Percentiles rank a stretch among this genome's conserved stretches.
phyloP scores from a whole-genome alignment of 305 asterid genomes.

The Caryopteris hybrid region DNA sequence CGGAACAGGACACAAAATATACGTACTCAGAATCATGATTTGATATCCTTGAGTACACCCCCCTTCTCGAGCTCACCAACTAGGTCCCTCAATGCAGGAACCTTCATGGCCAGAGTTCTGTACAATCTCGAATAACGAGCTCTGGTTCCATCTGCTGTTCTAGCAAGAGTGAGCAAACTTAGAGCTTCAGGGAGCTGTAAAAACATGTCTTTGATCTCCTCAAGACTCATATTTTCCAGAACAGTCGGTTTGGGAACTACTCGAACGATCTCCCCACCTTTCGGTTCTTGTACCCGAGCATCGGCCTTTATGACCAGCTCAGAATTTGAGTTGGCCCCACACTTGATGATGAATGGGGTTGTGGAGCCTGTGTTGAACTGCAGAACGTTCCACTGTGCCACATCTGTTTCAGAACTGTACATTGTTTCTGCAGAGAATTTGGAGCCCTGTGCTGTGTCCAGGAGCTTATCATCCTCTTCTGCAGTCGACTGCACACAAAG shows the following conservation, averaged over 20 bases:
- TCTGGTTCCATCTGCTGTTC: slow-evolving; percentile 94
- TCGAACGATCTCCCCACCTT: slow-evolving; percentile 88
- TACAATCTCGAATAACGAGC: slow-evolving; percentile 93
- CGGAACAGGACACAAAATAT: background rate
- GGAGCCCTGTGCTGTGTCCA: slow-evolving; percentile 34
- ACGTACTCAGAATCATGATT: slow-evolving; percentile 43
- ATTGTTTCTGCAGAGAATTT: slow-evolving; percentile 31
- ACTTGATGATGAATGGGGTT: slow-evolving; percentile 83
- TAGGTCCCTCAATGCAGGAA: slow-evolving; percentile 93
- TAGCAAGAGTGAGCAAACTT: slow-evolving; percentile 80
- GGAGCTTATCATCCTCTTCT: slow-evolving; percentile 74
- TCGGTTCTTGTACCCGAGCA: slow-evolving; percentile 87
- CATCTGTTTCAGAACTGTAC: slow-evolving; percentile 58
- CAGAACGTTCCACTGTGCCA: slow-evolving; percentile 89
- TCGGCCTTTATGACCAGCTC: slow-evolving; percentile 95
- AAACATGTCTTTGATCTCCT: slow-evolving; percentile 72
- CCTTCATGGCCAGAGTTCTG: slow-evolving; percentile 94
- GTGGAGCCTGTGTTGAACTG: slow-evolving; percentile 97
- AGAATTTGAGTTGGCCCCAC: slow-evolving; percentile 92
- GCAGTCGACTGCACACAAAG: slow-evolving; percentile 49
- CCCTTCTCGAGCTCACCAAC: slow-evolving; percentile 91
- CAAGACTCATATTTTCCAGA: slow-evolving; percentile 71
- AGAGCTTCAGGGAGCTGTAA: slow-evolving; percentile 82
- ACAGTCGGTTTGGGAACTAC: slow-evolving; percentile 82
- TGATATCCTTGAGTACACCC: slow-evolving; percentile 75